phyloP scores from a whole-genome alignment of 2,329 filamentous ascomycete genomes.

The Aspergillus japonicus region DNA sequence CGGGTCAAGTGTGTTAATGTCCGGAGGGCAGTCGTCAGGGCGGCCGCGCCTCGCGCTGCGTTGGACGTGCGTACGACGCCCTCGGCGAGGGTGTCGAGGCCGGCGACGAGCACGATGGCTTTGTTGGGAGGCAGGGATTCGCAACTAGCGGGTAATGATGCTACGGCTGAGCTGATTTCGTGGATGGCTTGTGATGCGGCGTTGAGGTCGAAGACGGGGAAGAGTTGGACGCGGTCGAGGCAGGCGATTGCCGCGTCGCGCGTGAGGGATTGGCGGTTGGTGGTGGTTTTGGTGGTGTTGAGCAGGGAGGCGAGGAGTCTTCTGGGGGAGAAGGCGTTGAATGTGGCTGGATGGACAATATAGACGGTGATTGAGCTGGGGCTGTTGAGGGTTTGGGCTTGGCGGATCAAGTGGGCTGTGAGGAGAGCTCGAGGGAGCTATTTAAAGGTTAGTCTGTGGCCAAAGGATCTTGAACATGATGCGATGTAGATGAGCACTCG shows the following conservation, averaged over 20 bases:
- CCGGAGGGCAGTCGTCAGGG: slow-evolving; percentile 32
- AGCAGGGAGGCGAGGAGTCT: slow-evolving; percentile 31
- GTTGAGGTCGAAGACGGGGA: slow-evolving; percentile 34
- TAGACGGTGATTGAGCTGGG: slow-evolving; percentile 23
- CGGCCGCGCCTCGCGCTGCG: slow-evolving; percentile 33
- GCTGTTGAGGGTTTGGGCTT: slow-evolving; percentile 1
- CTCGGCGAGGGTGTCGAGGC: slow-evolving; percentile 39
- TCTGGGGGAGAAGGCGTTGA: slow-evolving; percentile 31
- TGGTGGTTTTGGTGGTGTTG: slow-evolving; percentile 2
- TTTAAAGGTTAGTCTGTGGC: not conserved
- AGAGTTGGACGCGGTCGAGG: slow-evolving; percentile 35
- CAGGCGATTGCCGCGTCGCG: slow-evolving; percentile 30
- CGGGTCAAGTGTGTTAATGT: slow-evolving; percentile 36
- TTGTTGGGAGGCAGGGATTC: not conserved
- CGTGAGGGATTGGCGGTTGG: slow-evolving; percentile 13
- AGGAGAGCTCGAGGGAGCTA: slow-evolving; percentile 35
- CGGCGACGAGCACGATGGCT: slow-evolving; percentile 25
- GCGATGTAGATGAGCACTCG: not conserved
- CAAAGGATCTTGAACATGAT: not conserved
- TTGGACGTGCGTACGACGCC: slow-evolving; percentile 40
- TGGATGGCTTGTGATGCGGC: slow-evolving; percentile 31
- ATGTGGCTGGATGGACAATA: slow-evolving; percentile 36
- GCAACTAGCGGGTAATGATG: not conserved
- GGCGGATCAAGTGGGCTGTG: slow-evolving; percentile 20
- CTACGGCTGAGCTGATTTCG: slow-evolving; percentile 27